These are phyloP conservation scores for Solanum pimpinellifolium DNA, from an alignment of 257 asterid species.

Conservation along the genomic window DNA sequence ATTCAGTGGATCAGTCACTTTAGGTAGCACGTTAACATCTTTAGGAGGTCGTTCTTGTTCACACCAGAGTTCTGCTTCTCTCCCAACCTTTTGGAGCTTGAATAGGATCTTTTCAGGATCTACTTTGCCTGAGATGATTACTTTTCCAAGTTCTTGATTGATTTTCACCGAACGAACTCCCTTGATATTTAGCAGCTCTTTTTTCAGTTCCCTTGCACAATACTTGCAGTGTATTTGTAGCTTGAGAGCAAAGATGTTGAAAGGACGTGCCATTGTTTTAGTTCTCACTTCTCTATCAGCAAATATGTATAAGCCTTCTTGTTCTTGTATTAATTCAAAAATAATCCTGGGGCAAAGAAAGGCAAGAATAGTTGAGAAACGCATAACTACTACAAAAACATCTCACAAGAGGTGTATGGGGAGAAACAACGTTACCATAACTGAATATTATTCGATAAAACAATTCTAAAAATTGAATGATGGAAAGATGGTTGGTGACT, in stretches of 20 bases:
- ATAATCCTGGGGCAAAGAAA: neutral
- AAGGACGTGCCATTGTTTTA: neutral
- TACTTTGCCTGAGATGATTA: slow-evolving; percentile 1
- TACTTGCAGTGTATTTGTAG: slow-evolving; percentile 7
- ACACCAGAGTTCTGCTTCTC: slow-evolving; percentile 13
- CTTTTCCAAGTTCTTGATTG: slow-evolving; percentile 2
- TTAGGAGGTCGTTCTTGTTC: neutral
- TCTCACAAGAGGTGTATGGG: neutral
- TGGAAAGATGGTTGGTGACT: neutral
- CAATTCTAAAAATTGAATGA: neutral
- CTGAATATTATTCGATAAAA: neutral
- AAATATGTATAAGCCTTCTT: neutral
- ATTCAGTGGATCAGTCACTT: neutral
- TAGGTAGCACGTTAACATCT: neutral
- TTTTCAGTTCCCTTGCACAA: slow-evolving; percentile 4
- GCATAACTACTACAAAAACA: neutral
- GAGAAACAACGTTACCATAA: neutral
- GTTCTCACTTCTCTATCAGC: neutral
- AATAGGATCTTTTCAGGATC: slow-evolving; percentile 7
- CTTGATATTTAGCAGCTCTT: neutral
- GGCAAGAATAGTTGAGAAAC: neutral
- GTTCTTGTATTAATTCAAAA: neutral
- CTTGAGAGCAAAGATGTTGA: slow-evolving; percentile 1
- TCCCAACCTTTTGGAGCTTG: neutral
- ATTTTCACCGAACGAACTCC: slow-evolving; percentile 1